phyloP scores from a whole-genome alignment of 1,284 basidiomycete genomes.

The Pascua guehoae region DNA sequence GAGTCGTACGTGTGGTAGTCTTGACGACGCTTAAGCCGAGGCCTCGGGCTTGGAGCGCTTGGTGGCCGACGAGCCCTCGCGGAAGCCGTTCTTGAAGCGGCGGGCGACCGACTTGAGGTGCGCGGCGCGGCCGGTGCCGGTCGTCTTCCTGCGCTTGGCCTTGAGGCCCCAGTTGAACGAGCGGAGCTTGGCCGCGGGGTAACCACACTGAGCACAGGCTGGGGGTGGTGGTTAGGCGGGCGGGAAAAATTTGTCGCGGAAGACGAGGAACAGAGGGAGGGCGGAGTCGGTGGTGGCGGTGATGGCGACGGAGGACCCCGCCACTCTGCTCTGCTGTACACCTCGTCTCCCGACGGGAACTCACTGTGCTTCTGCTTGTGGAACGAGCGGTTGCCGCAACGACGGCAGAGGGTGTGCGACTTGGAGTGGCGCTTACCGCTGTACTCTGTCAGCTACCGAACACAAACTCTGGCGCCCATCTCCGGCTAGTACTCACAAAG shows the following conservation, averaged over 20 bases:
- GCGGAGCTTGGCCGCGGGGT: slow-evolving; percentile 90
- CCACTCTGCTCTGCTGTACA: too few species aligned
- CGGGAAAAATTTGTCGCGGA: background rate
- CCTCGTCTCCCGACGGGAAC: slow-evolving; percentile 36
- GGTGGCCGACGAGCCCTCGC: slow-evolving; percentile 68
- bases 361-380: slow-evolving; percentile 95
- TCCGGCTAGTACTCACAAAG: slow-evolving; percentile 58
- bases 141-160: slow-evolving; percentile 99
- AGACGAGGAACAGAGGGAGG: background rate
- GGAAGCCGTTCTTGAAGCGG: slow-evolving; percentile 92
- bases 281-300: background rate
- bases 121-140: slow-evolving; percentile 90
- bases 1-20: too few species aligned
- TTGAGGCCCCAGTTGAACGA: slow-evolving; percentile 98
- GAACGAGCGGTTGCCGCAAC: slow-evolving; percentile 88
- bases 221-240: slow-evolving; percentile 7
- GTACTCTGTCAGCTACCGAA: slow-evolving; percentile 12
- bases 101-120: slow-evolving; percentile 88
- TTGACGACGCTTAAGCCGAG: slow-evolving; percentile 34
- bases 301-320: background rate
- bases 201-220: slow-evolving; percentile 95
- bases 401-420: slow-evolving; percentile 94
- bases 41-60: slow-evolving; percentile 51
- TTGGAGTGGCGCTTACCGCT: slow-evolving; percentile 96
- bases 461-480: background rate